These are phyloP conservation scores for Claviceps sp. DNA, from an alignment of 2,329 filamentous ascomycete species.

Conservation along the genomic window DNA sequence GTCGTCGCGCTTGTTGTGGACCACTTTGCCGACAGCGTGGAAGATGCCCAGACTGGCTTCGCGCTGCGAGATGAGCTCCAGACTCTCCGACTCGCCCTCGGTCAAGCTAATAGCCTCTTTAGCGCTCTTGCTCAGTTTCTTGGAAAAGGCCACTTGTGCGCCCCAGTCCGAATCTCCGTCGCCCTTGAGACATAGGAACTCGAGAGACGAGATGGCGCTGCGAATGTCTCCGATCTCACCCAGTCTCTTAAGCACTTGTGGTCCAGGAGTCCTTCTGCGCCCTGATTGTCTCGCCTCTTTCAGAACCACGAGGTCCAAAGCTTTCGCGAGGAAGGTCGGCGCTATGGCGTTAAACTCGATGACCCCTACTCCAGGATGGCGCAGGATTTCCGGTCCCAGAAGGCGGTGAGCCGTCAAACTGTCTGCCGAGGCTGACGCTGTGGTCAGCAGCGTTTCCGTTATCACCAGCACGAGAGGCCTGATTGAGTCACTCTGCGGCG, in stretches of 20 bases:
- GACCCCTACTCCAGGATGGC: conserved; percentile 62
- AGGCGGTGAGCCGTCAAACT: conserved; percentile 88
- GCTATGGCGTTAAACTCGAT: conserved; percentile 94
- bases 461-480: conserved; percentile 79
- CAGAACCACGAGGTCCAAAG: conserved; percentile 65
- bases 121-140: conserved; percentile 43
- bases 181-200: conserved; percentile 80
- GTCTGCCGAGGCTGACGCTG: conserved; percentile 71
- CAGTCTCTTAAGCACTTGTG: conserved; percentile 62
- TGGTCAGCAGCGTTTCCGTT: conserved; percentile 79
- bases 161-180: conserved; percentile 65
- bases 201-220: conserved; percentile 80
- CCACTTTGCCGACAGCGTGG: conserved; percentile 87
- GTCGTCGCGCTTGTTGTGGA: conserved; percentile 84
- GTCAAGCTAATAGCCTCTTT: conserved; percentile 51
- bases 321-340: conserved; percentile 71
- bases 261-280: conserved; percentile 61
- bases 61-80: conserved; percentile 71
- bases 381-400: conserved; percentile 72
- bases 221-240: conserved; percentile 85
- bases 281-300: conserved; percentile 77
- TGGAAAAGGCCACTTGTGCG: conserved; percentile 57
- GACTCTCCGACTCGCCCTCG: conserved; percentile 61
- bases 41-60: conserved; percentile 90
- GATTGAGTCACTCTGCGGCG: conserved; percentile 28